phyloP scores from a whole-genome alignment of 768 basidiomycete species.

The Hygrophoropsis aurantiaca region DNA sequence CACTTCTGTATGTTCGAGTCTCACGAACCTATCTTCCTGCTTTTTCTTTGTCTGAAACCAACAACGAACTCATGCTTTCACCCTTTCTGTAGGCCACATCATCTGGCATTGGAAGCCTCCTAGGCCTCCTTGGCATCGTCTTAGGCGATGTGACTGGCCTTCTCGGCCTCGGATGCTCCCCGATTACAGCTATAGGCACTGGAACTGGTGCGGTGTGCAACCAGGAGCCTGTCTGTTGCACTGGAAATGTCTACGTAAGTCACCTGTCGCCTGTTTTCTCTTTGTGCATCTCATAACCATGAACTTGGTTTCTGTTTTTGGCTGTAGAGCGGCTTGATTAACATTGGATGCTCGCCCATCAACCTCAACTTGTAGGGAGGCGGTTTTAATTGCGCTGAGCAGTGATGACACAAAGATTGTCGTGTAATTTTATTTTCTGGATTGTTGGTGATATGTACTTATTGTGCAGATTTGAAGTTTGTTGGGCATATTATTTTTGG shows the following conservation, averaged over 20 bases:
- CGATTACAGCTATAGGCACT: constrained; percentile 30
- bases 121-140: constrained; percentile 1
- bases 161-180: constrained; percentile 38
- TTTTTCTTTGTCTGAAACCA: constrained; percentile 9
- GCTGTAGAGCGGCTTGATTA: constrained; percentile 14
- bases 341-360: constrained; percentile 24
- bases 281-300: too few species aligned
- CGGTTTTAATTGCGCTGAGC: too few species aligned
- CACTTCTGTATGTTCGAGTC: constrained; percentile 14
- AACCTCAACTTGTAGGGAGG: constrained; percentile 16
- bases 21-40: not conserved
- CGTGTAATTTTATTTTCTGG: too few species aligned
- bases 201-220: constrained; percentile 19
- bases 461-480: too few species aligned
- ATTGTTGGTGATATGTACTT: too few species aligned
- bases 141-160: not conserved
- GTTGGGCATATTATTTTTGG: too few species aligned
- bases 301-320: not conserved
- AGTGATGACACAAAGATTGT: too few species aligned
- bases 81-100: too few species aligned
- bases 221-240: constrained; percentile 41
- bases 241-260: constrained; percentile 43
- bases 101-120: not conserved
- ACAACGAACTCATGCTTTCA: not conserved
- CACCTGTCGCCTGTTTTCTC: constrained; percentile 39